Conservation (phyloP, 345 rosid genomes). For the Anacardium occidentale region DNA sequence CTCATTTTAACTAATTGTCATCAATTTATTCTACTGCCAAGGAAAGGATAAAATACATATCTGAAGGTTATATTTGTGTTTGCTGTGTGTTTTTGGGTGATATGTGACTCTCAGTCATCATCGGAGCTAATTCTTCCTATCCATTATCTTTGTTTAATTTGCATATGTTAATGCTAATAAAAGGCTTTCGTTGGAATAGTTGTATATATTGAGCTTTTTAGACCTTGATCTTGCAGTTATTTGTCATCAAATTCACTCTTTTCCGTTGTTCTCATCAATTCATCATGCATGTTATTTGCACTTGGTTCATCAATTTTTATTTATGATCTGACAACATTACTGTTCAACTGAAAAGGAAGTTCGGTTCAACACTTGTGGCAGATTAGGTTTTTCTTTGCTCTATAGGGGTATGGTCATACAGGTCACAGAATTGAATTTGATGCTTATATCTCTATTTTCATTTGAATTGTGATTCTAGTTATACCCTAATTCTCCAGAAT, state of each 20-base stretch:
- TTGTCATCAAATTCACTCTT: no score
- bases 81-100: no score
- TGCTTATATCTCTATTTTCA: background rate
- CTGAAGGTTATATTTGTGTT: background rate
- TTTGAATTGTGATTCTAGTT: background rate
- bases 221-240: background rate
- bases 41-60: background rate
- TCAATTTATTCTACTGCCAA: background rate
- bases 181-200: background rate
- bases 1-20: background rate
- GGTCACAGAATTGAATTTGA: no score
- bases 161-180: background rate
- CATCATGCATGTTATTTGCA: background rate
- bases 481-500: no score
- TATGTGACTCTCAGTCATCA: background rate
- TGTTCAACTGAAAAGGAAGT: background rate
- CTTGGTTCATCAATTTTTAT: background rate
- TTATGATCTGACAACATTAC: background rate
- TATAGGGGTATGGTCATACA: background rate
- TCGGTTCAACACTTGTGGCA: background rate
- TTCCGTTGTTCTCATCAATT: background rate
- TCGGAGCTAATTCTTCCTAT: background rate
- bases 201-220: background rate
- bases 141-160: background rate
- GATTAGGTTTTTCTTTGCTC: background rate